Evolutionary conservation across 495 filamentous ascomycete species (phyloP), one percentile per base, ranked within the genome.

Genomic region (Penicillium mononematosum): DNA sequence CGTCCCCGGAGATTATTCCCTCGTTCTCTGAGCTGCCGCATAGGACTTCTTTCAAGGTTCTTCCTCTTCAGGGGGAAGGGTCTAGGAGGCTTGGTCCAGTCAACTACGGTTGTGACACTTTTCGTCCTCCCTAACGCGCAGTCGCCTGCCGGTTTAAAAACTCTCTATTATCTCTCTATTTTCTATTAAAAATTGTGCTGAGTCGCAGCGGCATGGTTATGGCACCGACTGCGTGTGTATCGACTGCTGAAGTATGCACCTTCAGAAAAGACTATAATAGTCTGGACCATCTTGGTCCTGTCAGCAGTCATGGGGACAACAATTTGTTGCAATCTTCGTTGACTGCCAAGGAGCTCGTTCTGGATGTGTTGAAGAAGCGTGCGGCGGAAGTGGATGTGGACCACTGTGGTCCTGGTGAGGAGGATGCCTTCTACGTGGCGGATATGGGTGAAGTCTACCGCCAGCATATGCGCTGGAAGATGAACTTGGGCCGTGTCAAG

Each of bases 371-470:
- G 66, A 89, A 88, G 77, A 83, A 85, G 60, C 91, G 89, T 55
- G 86, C 96, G 50, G 82, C 89, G 56, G 82, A 74, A 60, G 86
- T 98, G 61, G 84, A 98, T 80, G 84, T 87, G 56, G 89, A 97
- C 62, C 76, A 73, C 55, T 98, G 95, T 73, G 89, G 87, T 49
- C 81, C 90, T 31, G 95, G 95, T 55, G 92, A 90, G 56, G 94
- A 98, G 75, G 94, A 97, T 80, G 85, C 94, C 31, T 99, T 98
- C 73, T 98, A 96, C 73, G 95, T 99, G 58, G 92, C 89, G 60
- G 94, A 99, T 77, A 86, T 99, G 74, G 94, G 95, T 69, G 93
- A 98, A 78, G 89, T 98, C 60, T 98, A 98, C 78, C 90, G 94
- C 70, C 94, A 99, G 83, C 94, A 98, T 68, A 80, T 97, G 75